Evolutionary conservation across 352 stramenopile species (phyloP), one percentile per base, ranked within the genome.

Genomic region (Aphanomyces astaci): DNA sequence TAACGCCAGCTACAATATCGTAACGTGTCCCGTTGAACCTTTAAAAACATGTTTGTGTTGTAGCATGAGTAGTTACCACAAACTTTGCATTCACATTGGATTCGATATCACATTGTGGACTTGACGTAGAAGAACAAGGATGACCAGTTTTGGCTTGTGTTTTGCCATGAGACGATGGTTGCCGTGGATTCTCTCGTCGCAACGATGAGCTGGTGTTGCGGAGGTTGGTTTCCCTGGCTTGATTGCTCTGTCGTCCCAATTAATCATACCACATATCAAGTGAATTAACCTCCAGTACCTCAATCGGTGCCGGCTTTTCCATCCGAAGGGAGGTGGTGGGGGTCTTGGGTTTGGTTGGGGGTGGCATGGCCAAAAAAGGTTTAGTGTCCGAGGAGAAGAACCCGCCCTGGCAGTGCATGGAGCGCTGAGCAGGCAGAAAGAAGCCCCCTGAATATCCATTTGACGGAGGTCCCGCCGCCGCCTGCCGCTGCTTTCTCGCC

Each of bases 361-460:
- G 13, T 22, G n/a, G 27, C 13, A 19, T 49, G 22, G 4, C 22
- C 59, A 51, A 22, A 5, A 60, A 15, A 19, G 67, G 62, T 52
- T 24, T 65, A 52, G 36, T 31, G 63, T 62, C 51, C 15, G 22
- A 15, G n/a, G 76, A 63, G 63, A 86, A 86, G 71, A 85, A 83
- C 1, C 78, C 78, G 46, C 78, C 78, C 51, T 80, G 75, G 70
- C 75, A 81, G 56, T 86, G 78, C 33, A 83, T 68, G 0, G 78
- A 86, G 27, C 76, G 76, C 72, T 86, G 78, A 19, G 78, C 78
- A 2, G 78, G 78, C 17, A 86, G 72, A 63, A 86, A 86, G 74
- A 86, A 86, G 27, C 78, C 78, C 4, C 76, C 76, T 0, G 75
- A 79, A 69, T 81, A 78, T 15, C 76, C 75, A 11, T 75, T n/a